Base-by-base conservation (phyloP, 2,329 filamentous ascomycete genomes). In the Chaetomium olivaceum region DNA sequence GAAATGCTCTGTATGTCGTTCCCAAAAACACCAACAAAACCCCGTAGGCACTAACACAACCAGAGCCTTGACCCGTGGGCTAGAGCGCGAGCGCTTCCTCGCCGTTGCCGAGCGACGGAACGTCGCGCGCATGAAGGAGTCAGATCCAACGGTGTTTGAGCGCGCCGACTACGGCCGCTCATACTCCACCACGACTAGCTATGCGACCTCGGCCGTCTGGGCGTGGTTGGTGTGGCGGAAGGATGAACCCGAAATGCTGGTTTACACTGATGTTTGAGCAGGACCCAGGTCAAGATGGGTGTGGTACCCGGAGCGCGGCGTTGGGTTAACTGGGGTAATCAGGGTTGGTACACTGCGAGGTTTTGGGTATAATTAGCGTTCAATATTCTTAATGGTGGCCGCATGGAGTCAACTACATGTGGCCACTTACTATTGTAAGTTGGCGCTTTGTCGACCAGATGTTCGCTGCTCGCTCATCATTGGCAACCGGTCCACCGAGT, bases 61-160 rank as follows among this genome's bases (percentile, higher is more conserved):
- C 27, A 29, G 27, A 3, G 27, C 27, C 27, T 29, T 29, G 27
- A 29, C 3, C 27, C 9, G 43, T 1, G 72, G 72, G 5, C 68
- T 65, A 1, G 64, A 74, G 46, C 70, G 74, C 14, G 80, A 85
- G 64, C 83, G 86, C 71, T 86, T 87, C 71, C 75, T 87, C 61
- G 81, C 80, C 8, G 81, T 85, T 69, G 85, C 83, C 4, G 86
- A 83, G 0, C 82, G 82, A 8, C 80, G 84, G 66, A 82, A 82
- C 68, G 82, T 87, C 67, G 81, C 81, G 68, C 78, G 77, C 29
- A 61, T 71, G 33, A 73, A 68, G 52, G 52, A n/a, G 6, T 58
- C 67, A 12, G 72, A 73, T 62, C 52, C 64, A 3, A 66, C 39
- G 8, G 54, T 74, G 9, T 75, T 76, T 50, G 68, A 71, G 60